A percentile compares a stretch with the other conserved stretches of the same genome.
Evolutionary conservation across 116 monocot species (phyloP).

Genomic region (Posidonia oceanica): DNA sequence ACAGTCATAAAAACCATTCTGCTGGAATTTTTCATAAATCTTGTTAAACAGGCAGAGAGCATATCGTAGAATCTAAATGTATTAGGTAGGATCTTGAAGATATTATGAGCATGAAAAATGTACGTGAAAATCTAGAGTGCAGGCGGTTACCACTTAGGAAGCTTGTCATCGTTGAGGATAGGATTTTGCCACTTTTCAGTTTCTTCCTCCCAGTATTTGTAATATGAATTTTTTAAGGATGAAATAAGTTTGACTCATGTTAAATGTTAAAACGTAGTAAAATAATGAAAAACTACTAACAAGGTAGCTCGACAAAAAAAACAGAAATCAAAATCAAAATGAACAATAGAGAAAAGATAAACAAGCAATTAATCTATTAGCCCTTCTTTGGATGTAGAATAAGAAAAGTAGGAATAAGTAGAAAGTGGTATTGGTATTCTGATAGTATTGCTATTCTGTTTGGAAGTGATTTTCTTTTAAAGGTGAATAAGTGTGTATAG

Average conservation of each 20-base stretch:
- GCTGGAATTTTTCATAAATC: too few species aligned
- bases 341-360: not conserved
- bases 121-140: not conserved
- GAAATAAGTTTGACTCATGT: not conserved
- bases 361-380: not conserved
- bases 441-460: too few species aligned
- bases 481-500: too few species aligned
- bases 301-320: not conserved
- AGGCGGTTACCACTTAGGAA: conserved; percentile 38
- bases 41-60: too few species aligned
- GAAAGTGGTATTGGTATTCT: too few species aligned
- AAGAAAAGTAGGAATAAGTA: too few species aligned
- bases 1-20: too few species aligned
- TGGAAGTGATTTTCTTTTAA: too few species aligned
- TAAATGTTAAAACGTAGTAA: not conserved
- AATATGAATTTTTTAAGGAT: too few species aligned
- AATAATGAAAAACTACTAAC: not conserved
- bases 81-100: not conserved
- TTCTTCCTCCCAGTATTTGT: too few species aligned
- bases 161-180: too few species aligned
- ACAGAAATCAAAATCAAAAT: not conserved
- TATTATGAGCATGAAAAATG: not conserved
- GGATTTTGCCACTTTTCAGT: too few species aligned
- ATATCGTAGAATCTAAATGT: conserved; percentile 85
- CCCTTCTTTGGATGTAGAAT: not conserved